Evolutionary conservation across 306 rosid species (phyloP).

Genomic region (Delonix regia): DNA sequence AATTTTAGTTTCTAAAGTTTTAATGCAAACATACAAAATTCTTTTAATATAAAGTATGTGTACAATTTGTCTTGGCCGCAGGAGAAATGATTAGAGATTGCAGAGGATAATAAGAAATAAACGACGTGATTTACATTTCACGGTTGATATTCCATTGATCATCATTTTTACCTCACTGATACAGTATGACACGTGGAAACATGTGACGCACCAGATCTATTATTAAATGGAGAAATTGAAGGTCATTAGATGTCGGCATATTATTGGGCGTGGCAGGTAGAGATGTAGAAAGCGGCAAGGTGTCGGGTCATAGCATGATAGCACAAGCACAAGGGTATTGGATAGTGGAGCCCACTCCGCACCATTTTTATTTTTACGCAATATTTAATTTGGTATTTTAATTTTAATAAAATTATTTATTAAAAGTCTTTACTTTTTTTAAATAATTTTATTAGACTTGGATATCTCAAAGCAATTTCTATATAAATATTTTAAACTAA

Average conservation of each 20-base stretch:
- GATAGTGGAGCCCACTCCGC: conserved; percentile 12
- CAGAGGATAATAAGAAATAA: no score
- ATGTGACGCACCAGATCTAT: neutral
- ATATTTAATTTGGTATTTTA: no score
- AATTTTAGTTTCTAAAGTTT: no score
- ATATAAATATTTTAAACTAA: no score
- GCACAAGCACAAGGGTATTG: neutral
- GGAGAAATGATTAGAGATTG: no score
- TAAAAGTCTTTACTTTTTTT: no score
- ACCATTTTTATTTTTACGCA: neutral
- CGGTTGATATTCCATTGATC: neutral
- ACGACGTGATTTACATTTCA: conserved; percentile 43
- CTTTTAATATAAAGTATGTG: no score
- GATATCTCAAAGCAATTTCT: no score
- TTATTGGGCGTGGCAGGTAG: neutral
- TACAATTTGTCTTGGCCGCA: no score
- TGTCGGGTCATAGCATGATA: conserved; percentile 31
- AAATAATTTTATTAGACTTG: no score
- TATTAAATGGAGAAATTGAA: neutral
- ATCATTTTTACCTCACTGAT: neutral
- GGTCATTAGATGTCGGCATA: conserved; percentile 54
- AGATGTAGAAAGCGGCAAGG: conserved; percentile 27
- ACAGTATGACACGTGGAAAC: conserved; percentile 44
- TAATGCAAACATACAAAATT: no score
- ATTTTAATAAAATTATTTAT: no score